Evolutionary conservation across 257 asterid species (phyloP).

Genomic region (Cruciata laevipes): DNA sequence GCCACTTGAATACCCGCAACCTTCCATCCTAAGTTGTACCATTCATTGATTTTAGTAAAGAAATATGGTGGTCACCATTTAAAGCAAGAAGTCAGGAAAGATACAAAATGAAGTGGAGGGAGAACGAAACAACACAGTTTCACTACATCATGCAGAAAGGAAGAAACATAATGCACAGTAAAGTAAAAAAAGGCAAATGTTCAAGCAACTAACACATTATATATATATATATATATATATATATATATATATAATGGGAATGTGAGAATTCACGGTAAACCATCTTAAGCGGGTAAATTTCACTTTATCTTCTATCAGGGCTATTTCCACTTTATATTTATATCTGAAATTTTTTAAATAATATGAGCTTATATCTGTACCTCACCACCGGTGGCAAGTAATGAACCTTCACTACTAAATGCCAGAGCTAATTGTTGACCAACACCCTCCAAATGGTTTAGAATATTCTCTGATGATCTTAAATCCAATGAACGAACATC

Average conservation of each 20-base stretch:
- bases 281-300: neutral
- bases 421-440: conserved; percentile 82
- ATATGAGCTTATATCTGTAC: conserved; percentile 27
- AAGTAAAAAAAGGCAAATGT: neutral
- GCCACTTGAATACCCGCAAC: conserved; percentile 89
- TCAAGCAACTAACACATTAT: neutral
- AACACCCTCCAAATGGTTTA: conserved; percentile 63
- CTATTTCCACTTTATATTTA: neutral
- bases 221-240: neutral
- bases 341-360: neutral
- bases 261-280: conserved; percentile 1
- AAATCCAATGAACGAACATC: conserved; percentile 41
- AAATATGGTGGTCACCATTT: too few relatives aligned
- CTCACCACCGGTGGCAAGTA: conserved; percentile 95
- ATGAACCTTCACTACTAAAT: conserved; percentile 61
- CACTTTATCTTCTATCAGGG: neutral
- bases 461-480: conserved; percentile 56
- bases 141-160: too few relatives aligned
- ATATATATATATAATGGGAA: neutral
- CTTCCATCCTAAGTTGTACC: conserved; percentile 85
- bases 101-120: neutral
- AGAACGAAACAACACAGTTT: neutral
- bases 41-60: neutral
- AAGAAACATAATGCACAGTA: neutral
- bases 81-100: neutral